Conservation (phyloP, 768 basidiomycete genomes). For the Hypsizygus marmoreus region DNA sequence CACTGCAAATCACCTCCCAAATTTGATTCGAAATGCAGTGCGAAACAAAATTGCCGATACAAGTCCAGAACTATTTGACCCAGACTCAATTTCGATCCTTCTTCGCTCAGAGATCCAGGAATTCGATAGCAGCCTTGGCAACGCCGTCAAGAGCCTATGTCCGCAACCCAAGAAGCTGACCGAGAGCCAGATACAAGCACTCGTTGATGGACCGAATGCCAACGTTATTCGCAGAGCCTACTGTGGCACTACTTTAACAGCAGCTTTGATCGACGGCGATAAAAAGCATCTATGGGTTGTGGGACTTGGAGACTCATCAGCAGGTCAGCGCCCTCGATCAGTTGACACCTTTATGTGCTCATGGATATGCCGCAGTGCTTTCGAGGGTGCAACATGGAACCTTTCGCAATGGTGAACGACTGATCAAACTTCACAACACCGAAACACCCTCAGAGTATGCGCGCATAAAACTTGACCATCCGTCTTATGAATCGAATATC, state of each 20-base stretch:
- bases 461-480: conserved; percentile 12
- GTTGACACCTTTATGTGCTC: neutral
- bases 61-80: neutral
- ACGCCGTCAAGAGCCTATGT: conserved; percentile 6
- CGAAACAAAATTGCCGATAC: conserved; percentile 6
- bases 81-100: conserved; percentile 5
- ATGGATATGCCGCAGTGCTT: conserved; percentile 2
- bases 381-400: conserved; percentile 1
- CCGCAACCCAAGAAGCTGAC: conserved; percentile 8
- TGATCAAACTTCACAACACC: conserved; percentile 12
- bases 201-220: conserved; percentile 5
- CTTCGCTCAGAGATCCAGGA: conserved; percentile 9
- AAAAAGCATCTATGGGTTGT: conserved; percentile 13
- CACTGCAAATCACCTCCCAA: conserved; percentile 8
- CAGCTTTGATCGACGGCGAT: conserved; percentile 11
- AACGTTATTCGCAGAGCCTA: conserved; percentile 8
- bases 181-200: neutral
- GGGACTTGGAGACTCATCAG: conserved; percentile 16
- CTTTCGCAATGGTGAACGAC: neutral
- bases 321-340: conserved; percentile 1
- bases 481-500: conserved; percentile 11
- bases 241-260: conserved; percentile 12
- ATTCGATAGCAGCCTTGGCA: conserved; percentile 12
- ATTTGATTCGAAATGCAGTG: conserved; percentile 7
- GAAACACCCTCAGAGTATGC: conserved; percentile 14